phyloP scores from a whole-genome alignment of 164 flowering plant species.

The Stephania japonica region DNA sequence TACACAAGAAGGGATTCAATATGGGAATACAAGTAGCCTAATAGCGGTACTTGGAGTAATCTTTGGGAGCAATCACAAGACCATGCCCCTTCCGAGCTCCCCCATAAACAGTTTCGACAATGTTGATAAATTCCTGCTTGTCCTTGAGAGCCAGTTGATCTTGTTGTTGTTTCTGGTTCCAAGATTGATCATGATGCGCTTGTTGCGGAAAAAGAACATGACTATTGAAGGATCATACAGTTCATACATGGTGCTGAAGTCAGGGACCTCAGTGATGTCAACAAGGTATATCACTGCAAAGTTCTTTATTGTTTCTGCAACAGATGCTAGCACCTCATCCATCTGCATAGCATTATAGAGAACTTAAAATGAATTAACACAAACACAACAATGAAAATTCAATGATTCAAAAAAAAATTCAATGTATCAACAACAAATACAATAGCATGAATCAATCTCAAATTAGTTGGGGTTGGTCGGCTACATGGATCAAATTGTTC shows the following conservation, averaged over 20 bases:
- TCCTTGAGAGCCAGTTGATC: conserved; percentile 95
- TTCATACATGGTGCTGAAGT: conserved; percentile 95
- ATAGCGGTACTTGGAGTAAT: conserved; percentile 93
- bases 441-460: too few species aligned
- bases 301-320: conserved; percentile 88
- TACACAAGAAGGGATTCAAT: too few species aligned
- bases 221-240: conserved; percentile 86
- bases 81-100: conserved; percentile 96
- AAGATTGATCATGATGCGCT: conserved; percentile 93
- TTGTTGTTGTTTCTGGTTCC: conserved; percentile 98
- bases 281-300: conserved; percentile 90
- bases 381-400: background rate
- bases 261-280: conserved; percentile 90
- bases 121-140: conserved; percentile 94
- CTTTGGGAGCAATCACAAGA: conserved; percentile 92
- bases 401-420: background rate
- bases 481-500: background rate
- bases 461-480: background rate
- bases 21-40: conserved; percentile 11
- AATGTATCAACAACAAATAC: background rate
- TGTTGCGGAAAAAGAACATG: conserved; percentile 97
- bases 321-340: conserved; percentile 93
- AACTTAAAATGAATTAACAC: background rate
- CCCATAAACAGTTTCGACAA: conserved; percentile 85
- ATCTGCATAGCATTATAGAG: conserved; percentile 36